Evolutionary conservation across 1,284 basidiomycete genomes (phyloP), one percentile per base, ranked within the genome.

Genomic region (Ustilago crameri): DNA sequence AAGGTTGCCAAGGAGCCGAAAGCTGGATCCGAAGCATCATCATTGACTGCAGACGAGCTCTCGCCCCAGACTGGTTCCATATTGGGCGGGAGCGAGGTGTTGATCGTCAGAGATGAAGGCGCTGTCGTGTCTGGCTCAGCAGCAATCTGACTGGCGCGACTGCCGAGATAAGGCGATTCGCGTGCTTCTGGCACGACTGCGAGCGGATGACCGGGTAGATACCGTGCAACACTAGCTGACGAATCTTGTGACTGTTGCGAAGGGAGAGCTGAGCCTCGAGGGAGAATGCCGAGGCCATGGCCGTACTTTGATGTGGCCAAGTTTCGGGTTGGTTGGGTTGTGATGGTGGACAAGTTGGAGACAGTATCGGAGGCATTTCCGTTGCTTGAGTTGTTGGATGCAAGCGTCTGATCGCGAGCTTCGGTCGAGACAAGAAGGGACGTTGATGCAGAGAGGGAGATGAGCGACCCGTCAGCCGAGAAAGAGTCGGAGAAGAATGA

Each of bases 61-160:
- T 68, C 56, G 8, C 70, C 70, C 70, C 70, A 73, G 23, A 52
- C 40, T 3, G 70, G 70, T 50, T 73, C 70, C 41, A 18, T 37
- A 45, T 37, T 54, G 20, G 43, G 40, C 12, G 66, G 62, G 9
- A 65, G 22, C 12, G 56, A 20, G 27, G 67, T 65, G 2, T 60
- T 52, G 41, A 64, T 58, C 43, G 32, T 70, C 46, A 64, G 47
- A 17, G 38, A 42, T 2, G 52, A 60, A 9, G 48, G 26, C 2
- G 43, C 42, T 14, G 34, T 37, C 17, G 42, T 35, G n/a, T 53
- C 56, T n/a, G 65, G 56, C 3, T 53, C 53, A 3, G 52, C 58
- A 43, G 51, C 27, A 26, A 51, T 15, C 17, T 51, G 63, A n/a
- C 63, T 59, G 3, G 56, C 44, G 17, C 52, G 48, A 35, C 57